phyloP scores from a whole-genome alignment of 2,329 filamentous ascomycete species.

The Claviceps citrina region DNA sequence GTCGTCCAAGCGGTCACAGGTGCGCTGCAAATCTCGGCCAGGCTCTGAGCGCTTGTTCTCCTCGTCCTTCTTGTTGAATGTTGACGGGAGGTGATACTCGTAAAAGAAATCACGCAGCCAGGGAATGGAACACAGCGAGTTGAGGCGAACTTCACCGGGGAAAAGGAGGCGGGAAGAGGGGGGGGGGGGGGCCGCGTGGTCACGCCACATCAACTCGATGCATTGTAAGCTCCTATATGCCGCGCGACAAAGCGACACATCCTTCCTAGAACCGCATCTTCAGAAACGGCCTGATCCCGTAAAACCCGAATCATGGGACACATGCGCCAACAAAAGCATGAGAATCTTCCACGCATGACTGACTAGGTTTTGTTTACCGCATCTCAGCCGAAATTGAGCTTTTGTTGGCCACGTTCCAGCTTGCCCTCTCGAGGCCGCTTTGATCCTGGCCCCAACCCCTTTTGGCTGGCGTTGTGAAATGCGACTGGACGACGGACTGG shows the following conservation, averaged over 20 bases:
- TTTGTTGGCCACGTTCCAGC: slow-evolving; percentile 44
- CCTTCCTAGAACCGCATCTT: too few relatives aligned
- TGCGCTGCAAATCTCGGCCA: too few relatives aligned
- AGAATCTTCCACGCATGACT: background rate
- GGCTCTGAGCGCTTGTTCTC: too few relatives aligned
- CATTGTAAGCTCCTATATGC: background rate
- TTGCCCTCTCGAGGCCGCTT: slow-evolving; percentile 26
- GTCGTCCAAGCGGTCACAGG: too few relatives aligned
- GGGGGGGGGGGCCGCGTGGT: too few relatives aligned
- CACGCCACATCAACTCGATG: background rate
- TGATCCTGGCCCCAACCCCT: slow-evolving; percentile 21
- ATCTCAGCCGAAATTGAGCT: slow-evolving; percentile 41
- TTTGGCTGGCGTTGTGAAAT: slow-evolving; percentile 16
- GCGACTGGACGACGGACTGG: slow-evolving; percentile 24
- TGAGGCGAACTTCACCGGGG: too few relatives aligned
- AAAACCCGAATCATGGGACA: background rate
- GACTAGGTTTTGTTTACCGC: background rate
- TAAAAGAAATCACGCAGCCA: too few relatives aligned
- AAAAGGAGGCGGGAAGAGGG: too few relatives aligned
- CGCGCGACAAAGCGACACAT: background rate
- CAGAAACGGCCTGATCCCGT: too few relatives aligned
- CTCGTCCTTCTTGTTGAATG: too few relatives aligned
- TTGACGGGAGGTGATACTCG: background rate
- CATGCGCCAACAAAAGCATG: background rate
- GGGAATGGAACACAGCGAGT: too few relatives aligned